Evolutionary conservation across 257 asterid species (phyloP).

Genomic region (Primulina tabacum): DNA sequence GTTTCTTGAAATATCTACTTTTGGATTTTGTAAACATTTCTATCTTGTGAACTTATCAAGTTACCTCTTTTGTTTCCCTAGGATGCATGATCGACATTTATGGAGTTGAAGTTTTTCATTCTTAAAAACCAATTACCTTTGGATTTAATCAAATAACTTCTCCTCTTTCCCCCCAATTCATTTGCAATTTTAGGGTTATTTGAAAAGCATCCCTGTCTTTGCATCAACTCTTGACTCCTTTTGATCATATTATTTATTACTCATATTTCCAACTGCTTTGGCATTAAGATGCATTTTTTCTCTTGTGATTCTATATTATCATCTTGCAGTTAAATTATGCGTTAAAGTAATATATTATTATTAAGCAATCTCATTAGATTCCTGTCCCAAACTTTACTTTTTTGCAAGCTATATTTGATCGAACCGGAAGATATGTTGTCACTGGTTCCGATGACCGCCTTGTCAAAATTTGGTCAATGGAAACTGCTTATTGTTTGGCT

Average conservation of each 20-base stretch:
- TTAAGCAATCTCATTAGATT: slow-evolving; percentile 21
- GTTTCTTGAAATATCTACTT: slow-evolving; percentile 17
- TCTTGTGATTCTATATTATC: not conserved
- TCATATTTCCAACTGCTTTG: slow-evolving; percentile 17
- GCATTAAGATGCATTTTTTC: slow-evolving; percentile 3
- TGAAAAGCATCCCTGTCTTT: not conserved
- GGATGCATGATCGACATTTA: not conserved
- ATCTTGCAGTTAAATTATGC: slow-evolving; percentile 9
- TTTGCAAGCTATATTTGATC: slow-evolving; percentile 80
- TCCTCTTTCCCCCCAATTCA: not conserved
- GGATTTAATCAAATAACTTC: slow-evolving; percentile 5
- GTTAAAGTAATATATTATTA: slow-evolving; percentile 18
- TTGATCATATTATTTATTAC: slow-evolving; percentile 10
- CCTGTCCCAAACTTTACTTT: slow-evolving; percentile 23
- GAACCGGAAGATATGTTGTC: slow-evolving; percentile 89
- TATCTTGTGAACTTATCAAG: slow-evolving; percentile 3
- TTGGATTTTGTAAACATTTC: slow-evolving; percentile 2
- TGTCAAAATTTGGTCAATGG: slow-evolving; percentile 98
- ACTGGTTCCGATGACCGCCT: slow-evolving; percentile 99
- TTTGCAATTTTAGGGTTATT: not conserved
- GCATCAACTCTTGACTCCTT: slow-evolving; percentile 14
- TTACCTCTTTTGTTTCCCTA: not conserved
- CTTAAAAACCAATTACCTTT: slow-evolving; percentile 9
- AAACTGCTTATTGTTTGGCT: slow-evolving; percentile 93
- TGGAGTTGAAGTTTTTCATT: not conserved